Conservation (phyloP, 768 basidiomycete species). For the Pulveroboletus sp. region DNA sequence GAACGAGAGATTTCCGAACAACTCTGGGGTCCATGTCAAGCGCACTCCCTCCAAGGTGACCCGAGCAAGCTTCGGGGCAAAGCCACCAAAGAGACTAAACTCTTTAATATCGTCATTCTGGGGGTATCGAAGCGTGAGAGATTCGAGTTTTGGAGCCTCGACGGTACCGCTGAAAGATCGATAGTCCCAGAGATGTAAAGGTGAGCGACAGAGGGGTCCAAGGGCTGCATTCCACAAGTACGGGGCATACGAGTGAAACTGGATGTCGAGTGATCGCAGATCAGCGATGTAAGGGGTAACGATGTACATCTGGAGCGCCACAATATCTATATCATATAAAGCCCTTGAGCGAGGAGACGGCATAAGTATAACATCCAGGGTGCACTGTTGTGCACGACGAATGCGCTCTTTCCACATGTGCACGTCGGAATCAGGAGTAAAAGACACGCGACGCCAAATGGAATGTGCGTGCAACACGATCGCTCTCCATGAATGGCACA, state of each 20-base stretch:
- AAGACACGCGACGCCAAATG: conserved; percentile 62
- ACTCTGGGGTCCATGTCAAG: conserved; percentile 57
- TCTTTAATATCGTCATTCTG: conserved; percentile 69
- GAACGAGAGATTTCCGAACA: conserved; percentile 59
- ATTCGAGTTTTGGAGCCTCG: conserved; percentile 46
- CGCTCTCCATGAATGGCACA: conserved; percentile 63
- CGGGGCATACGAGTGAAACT: conserved; percentile 53
- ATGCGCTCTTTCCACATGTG: conserved; percentile 66
- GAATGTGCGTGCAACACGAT: conserved; percentile 57
- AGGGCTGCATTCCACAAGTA: conserved; percentile 70
- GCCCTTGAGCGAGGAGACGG: conserved; percentile 27
- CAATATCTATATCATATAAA: conserved; percentile 35
- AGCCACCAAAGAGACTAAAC: conserved; percentile 61
- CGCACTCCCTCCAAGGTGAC: conserved; percentile 64
- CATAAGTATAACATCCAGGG: conserved; percentile 58
- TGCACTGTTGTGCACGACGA: conserved; percentile 54
- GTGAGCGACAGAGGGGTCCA: conserved; percentile 46
- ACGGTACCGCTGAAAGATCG: conserved; percentile 23
- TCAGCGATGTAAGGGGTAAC: conserved; percentile 46
- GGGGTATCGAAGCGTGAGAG: conserved; percentile 56
- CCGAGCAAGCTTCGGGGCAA: conserved; percentile 53
- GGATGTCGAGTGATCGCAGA: conserved; percentile 62
- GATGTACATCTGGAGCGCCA: conserved; percentile 62
- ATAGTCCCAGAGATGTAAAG: conserved; percentile 23
- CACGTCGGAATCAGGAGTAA: conserved; percentile 41